Base-by-base conservation (phyloP, 495 filamentous ascomycete genomes). In the Podospora pseudopauciseta region DNA sequence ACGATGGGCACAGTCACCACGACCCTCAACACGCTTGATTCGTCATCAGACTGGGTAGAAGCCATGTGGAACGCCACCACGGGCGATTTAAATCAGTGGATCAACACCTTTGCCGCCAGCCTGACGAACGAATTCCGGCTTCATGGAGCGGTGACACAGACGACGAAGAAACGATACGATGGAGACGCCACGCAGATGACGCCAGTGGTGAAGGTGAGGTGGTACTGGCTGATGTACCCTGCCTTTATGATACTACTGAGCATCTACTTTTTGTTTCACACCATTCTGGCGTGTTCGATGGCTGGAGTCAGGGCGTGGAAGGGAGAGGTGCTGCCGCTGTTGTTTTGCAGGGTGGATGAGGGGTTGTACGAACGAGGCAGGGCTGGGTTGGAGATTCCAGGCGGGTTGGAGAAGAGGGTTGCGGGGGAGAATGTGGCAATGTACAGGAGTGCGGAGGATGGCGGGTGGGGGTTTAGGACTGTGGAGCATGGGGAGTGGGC, bases 31-130 rank as follows among this genome's bases (percentile, higher is more conserved):
- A 72, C 59, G 9, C 27, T 79, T 49, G 63, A 72, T 32, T 76
- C 76, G 34, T 75, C 78, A n/a, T 78, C 76, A 7, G 79, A 80
- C 70, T 80, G 78, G 78, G 74, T 77, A 63, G 74, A 80, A 59
- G 79, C 79, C 28, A 75, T 80, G 68, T 73, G 72, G 65, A 74
- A 75, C 58, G 73, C 79, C 20, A 71, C 70, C 16, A 61, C 69
- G 19, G 62, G 72, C 61, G 61, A 63, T 23, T 71, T 79, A 20
- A 32, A 68, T 5, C 64, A 62, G 39, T 80, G 77, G 78, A 76
- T 80, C 53, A 53, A 65, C 5, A 71, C 65, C 30, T 70, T 80
- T 32, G 72, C 78, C 0, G 53, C 68, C 18, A 77, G 74, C 68
- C 68, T 80, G 66, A 80, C 79, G 13, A 75, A 70, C 27, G 66